phyloP scores from a whole-genome alignment of 179 eudicot genomes.

The Beta corolliflora region DNA sequence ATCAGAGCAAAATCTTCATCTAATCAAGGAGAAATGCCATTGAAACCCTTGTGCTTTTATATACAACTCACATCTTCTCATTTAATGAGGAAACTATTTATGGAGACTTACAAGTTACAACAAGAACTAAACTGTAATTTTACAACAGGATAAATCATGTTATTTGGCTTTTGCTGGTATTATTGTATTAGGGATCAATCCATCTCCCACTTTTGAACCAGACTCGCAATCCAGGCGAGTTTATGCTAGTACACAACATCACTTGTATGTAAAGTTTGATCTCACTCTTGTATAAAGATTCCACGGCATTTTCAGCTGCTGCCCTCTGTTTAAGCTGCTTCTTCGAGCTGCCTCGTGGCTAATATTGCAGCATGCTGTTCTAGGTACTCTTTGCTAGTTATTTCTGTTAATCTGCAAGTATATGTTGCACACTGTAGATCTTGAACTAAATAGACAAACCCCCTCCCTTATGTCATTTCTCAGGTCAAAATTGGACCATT shows the following conservation, averaged over 20 bases:
- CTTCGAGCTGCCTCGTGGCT: conserved; percentile 38
- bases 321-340: conserved; percentile 8
- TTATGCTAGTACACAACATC: not conserved
- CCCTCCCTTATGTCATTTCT: too few relatives aligned
- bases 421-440: not conserved
- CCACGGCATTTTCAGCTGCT: conserved; percentile 14
- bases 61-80: conserved; percentile 4
- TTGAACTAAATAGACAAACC: not conserved
- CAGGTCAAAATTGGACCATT: too few relatives aligned
- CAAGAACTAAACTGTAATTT: not conserved
- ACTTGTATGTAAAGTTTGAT: not conserved
- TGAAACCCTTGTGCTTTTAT: not conserved
- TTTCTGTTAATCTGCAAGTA: conserved; percentile 77
- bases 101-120: conserved; percentile 11
- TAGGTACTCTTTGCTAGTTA: conserved; percentile 90
- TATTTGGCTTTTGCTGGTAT: conserved; percentile 13
- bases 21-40: not conserved
- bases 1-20: not conserved
- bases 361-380: conserved; percentile 67
- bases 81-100: not conserved
- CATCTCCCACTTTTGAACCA: not conserved
- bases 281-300: not conserved
- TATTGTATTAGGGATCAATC: not conserved
- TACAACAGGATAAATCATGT: conserved; percentile 7
- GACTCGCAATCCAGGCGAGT: not conserved